Evolutionary conservation across 768 basidiomycete genomes (phyloP).

Genomic region (Multifurca ochricompacta): DNA sequence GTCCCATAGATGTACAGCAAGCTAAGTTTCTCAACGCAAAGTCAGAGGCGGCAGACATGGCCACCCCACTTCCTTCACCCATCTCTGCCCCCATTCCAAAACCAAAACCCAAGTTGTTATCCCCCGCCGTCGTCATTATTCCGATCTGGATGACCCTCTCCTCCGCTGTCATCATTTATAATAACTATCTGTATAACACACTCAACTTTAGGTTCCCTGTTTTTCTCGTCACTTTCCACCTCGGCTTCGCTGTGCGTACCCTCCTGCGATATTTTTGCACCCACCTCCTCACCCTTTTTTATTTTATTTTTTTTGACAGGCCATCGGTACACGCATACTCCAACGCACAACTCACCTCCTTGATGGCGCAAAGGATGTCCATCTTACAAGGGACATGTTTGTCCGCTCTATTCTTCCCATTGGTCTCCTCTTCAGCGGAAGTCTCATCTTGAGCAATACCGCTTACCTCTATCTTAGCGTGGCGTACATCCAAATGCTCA

Average conservation of each 20-base stretch:
- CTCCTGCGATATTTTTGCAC: conserved; percentile 1
- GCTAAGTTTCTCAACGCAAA: conserved; percentile 15
- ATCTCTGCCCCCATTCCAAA: conserved; percentile 37
- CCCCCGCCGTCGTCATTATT: conserved; percentile 66
- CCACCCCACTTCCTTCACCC: conserved; percentile 46
- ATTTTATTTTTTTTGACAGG: conserved; percentile 28
- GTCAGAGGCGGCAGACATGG: conserved; percentile 20
- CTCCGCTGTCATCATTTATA: conserved; percentile 91
- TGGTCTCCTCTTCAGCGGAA: conserved; percentile 87
- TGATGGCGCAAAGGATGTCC: conserved; percentile 70
- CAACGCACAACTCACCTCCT: conserved; percentile 75
- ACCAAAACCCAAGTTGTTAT: conserved; percentile 46
- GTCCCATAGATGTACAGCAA: not conserved
- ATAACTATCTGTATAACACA: conserved; percentile 82
- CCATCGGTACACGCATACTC: conserved; percentile 80
- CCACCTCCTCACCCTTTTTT: conserved; percentile 1
- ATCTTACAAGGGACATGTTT: conserved; percentile 74
- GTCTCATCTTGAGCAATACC: conserved; percentile 84
- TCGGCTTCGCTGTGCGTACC: conserved; percentile 49
- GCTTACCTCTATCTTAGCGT: conserved; percentile 90
- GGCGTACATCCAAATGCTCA: conserved; percentile 96
- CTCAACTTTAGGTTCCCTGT: conserved; percentile 85
- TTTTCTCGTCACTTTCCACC: conserved; percentile 86
- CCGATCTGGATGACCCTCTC: conserved; percentile 91
- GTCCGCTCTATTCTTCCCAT: conserved; percentile 86